Base-by-base conservation (phyloP, 768 basidiomycete species). In the Coprinopsis sp. region DNA sequence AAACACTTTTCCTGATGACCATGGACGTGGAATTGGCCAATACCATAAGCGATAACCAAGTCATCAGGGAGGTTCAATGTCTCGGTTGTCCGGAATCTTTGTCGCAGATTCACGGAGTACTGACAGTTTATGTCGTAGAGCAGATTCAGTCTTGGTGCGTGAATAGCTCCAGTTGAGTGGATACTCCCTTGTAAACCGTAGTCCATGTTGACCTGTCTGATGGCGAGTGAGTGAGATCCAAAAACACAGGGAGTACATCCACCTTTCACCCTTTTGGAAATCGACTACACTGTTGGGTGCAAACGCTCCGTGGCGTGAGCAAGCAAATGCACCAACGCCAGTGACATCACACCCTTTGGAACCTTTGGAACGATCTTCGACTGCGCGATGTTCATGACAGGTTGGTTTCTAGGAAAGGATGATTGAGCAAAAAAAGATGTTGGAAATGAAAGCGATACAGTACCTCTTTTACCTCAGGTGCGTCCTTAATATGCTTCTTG, bases 21-120 rank as follows among this genome's bases (percentile, higher is more conserved):
- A 51, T 58, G 59, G 0, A 68, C 30, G 38, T 68, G 66, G 13
- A 63, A 67, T 12, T 55, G 50, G 0, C 66, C 60, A 10, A 68
- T 54, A 0, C 45, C 58, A 6, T 44, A 34, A 0, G 49, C n/a
- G 1, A 66, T 33, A 0, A 49, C 19, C 4, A 62, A 14, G 1
- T 37, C 25, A 0, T 54, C 42, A 0, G 31, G 33, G 11, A 27
- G 24, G 1, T 19, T 8, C 0, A 54, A 25, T 10, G 27, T 13
- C 1, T 23, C 7, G 4, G 23, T 36, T 1, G 4, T 28, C 4
- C 12, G 5, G 1, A 45, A 2, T 10, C 44, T 29, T 10, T 43
- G 22, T 2, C 12, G 21, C 13, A 53, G 16, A 33, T 58, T 22
- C 1, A 50, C 16, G 5, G 27, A n/a, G 42, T 52, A 61, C 25